Conservation (phyloP, 495 filamentous ascomycete genomes). For the Penicillium pancosmium region DNA sequence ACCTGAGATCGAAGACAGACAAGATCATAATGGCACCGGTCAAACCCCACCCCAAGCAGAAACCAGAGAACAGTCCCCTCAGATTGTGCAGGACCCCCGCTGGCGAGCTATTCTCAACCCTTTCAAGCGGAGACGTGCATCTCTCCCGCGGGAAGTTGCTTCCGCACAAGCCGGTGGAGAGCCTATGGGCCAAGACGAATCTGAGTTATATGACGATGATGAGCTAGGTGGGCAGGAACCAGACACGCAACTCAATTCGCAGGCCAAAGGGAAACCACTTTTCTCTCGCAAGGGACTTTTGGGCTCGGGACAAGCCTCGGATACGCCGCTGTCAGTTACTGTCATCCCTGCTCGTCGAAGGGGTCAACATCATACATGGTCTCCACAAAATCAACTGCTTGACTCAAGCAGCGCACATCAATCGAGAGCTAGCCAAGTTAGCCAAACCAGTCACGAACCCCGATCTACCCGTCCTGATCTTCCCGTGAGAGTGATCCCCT, state of each 20-base stretch:
- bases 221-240: slow-evolving; percentile 27
- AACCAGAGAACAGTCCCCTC: slow-evolving; percentile 35
- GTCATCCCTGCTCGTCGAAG: slow-evolving; percentile 69
- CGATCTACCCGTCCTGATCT: slow-evolving; percentile 24
- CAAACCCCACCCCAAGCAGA: slow-evolving; percentile 16
- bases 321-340: slow-evolving; percentile 58
- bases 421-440: not conserved
- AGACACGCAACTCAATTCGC: slow-evolving; percentile 10
- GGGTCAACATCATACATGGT: slow-evolving; percentile 49
- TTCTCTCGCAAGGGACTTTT: slow-evolving; percentile 26
- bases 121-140: slow-evolving; percentile 55
- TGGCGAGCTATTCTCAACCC: slow-evolving; percentile 57
- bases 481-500: slow-evolving; percentile 44
- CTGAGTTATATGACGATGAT: slow-evolving; percentile 23
- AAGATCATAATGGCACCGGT: slow-evolving; percentile 12
- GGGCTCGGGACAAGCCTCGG: slow-evolving; percentile 27
- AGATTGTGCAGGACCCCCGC: slow-evolving; percentile 40
- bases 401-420: slow-evolving; percentile 10
- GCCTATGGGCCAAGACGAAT: slow-evolving; percentile 19
- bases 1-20: slow-evolving; percentile 21
- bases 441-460: slow-evolving; percentile 14
- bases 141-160: slow-evolving; percentile 58
- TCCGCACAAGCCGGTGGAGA: slow-evolving; percentile 50
- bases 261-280: slow-evolving; percentile 35
- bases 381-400: slow-evolving; percentile 32